Evolutionary conservation across 148 eudicot genomes (phyloP).

Genomic region (Cornus florida): DNA sequence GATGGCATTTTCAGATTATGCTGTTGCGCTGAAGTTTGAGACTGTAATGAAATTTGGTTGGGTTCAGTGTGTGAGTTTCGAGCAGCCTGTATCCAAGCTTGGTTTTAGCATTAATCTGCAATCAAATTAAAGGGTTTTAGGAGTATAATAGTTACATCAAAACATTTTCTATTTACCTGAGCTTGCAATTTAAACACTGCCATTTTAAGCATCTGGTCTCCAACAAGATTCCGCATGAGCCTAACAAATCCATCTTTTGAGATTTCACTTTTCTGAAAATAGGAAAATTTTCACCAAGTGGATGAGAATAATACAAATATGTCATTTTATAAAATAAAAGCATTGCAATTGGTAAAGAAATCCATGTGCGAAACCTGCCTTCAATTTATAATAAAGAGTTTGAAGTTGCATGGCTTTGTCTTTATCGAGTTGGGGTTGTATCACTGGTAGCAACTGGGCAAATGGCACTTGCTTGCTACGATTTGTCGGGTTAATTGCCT

Average conservation of each 20-base stretch:
- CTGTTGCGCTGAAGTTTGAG: conserved; percentile 49
- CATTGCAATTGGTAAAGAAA: background rate
- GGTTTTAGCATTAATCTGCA: conserved; percentile 17
- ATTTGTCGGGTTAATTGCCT: conserved; percentile 38
- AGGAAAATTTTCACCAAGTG: conserved; percentile 12
- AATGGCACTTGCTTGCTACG: conserved; percentile 80
- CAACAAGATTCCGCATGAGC: conserved; percentile 75
- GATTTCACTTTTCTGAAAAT: conserved; percentile 78
- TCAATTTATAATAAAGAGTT: conserved; percentile 57
- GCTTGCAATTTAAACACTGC: conserved; percentile 76
- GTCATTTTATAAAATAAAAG: conserved; percentile 3
- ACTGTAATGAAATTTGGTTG: conserved; percentile 36
- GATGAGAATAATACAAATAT: background rate
- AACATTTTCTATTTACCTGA: conserved; percentile 44
- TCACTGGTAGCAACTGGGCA: conserved; percentile 82
- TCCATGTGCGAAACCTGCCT: conserved; percentile 36
- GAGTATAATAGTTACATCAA: background rate
- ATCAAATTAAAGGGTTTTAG: conserved; percentile 1
- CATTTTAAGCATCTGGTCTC: conserved; percentile 91
- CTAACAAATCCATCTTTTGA: conserved; percentile 77
- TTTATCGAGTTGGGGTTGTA: conserved; percentile 84
- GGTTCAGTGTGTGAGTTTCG: conserved; percentile 38
- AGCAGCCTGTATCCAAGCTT: conserved; percentile 29
- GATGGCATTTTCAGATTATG: conserved; percentile 38
- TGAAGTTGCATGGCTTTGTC: conserved; percentile 80